Evolutionary conservation across 2,329 filamentous ascomycete species (phyloP), one percentile per base, ranked within the genome.

Genomic region (Verticillium isaacii): DNA sequence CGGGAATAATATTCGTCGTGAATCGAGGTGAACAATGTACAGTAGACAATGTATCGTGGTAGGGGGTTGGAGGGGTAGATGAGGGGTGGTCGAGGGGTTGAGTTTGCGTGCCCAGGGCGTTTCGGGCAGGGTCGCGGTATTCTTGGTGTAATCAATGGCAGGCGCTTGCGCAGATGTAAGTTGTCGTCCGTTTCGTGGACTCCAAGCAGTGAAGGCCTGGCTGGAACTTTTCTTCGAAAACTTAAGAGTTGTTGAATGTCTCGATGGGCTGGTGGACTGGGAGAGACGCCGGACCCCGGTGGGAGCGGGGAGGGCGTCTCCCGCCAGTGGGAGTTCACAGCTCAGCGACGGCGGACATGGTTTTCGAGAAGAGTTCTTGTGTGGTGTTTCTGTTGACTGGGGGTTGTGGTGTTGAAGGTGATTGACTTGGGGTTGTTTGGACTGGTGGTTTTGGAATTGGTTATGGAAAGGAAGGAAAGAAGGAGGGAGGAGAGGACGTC

Each of bases 261-360:
- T 92, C 89, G 87, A 81, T 88, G 89, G 89, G 89, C 90, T 92
- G 89, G 87, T 87, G 89, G 89, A 92, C 91, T 93, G 86, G 88
- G 85, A 85, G 85, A 86, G 85, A 83, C 72, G 79, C 78, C 45
- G 45, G n/a, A 52, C 45, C 77, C 41, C 55, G 58, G 32, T 59
- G 66, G 72, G 68, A 70, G 64, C 75, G 72, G 74, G 72, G 72
- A 69, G 74, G 45, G 19, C 77, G 78, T 77, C 80, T 82, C 86
- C 87, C 88, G 88, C 45, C 87, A 93, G 90, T 89, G 88, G 87
- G 85, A 80, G 85, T 92, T 93, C 93, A 96, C 89, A 94, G 91
- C 90, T 89, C 89, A 91, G 87, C 89, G 89, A 90, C 82, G 83
- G 89, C 87, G 88, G 83, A 86, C 85, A 86, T 86, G 85, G 88